Conservation (phyloP, 495 filamentous ascomycete genomes). For the Entonaema liquescens region DNA sequence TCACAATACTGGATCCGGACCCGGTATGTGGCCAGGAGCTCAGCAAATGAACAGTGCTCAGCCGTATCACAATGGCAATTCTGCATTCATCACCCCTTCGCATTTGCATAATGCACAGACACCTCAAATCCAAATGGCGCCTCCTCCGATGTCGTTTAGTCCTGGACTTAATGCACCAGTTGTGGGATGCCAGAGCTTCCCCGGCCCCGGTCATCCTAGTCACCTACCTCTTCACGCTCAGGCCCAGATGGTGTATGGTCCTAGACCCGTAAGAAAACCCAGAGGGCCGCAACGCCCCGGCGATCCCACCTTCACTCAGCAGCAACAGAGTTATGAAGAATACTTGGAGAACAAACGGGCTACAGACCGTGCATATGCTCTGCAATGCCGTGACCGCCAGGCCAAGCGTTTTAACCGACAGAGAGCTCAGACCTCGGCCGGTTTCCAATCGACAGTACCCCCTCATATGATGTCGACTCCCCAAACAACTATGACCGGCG, state of each 20-base stretch:
- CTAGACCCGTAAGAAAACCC: constrained; percentile 43
- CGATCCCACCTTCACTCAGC: constrained; percentile 14
- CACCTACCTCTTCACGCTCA: constrained; percentile 14
- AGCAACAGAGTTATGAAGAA: constrained; percentile 54
- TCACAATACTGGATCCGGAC: background rate
- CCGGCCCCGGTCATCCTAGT: background rate
- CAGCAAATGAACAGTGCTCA: background rate
- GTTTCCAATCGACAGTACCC: background rate
- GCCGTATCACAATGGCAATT: background rate
- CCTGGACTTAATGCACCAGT: background rate
- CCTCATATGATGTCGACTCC: background rate
- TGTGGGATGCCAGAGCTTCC: background rate
- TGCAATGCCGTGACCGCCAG: constrained; percentile 54
- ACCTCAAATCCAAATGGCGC: background rate
- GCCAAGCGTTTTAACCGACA: constrained; percentile 50
- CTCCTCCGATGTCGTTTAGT: background rate
- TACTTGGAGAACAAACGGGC: constrained; percentile 54
- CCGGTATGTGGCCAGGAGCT: background rate
- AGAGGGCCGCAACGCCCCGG: constrained; percentile 25
- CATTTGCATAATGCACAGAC: background rate
- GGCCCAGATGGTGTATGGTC: constrained; percentile 38
- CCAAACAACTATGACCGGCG: background rate
- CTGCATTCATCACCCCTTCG: background rate
- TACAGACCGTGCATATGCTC: constrained; percentile 51
- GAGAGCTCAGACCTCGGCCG: background rate